Evolutionary conservation across 306 rosid species (phyloP), one percentile per base, ranked within the genome.

Genomic region (Lathyrus tuberosus): DNA sequence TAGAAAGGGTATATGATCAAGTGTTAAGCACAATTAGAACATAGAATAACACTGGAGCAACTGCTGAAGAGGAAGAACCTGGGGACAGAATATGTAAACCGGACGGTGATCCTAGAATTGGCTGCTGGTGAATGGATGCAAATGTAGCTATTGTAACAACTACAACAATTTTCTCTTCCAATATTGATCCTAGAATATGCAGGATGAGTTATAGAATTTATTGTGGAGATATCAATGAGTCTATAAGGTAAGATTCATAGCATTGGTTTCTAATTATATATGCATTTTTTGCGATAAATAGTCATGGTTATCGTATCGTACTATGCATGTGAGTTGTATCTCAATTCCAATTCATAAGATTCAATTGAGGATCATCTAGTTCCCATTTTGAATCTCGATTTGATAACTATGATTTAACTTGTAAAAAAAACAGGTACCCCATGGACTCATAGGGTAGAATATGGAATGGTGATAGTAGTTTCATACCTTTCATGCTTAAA

Each of bases 361-460:
- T 44, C 49, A 1, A 44, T 44, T 44, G 7, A 4, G 16, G 6
- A 5, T 44, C 5, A 3, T 18, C 13, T 2, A 0, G 1, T 51
- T 51, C 57, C 18, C 6, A 6, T 9, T 49, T 49, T 49, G 57
- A 49, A 49, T 49, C 6, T 51, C 13, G 6, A 8, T 51, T 51
- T 20, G 57, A 18, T 51, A 51, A 18, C 30, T 10, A 49, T 9
- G 57, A n/a, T 77, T 65, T 74, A 15, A 9, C 17, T n/a, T 72
- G 40, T 12, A n/a, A 65, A 14, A 69, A 68, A 51, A n/a, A n/a
- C 84, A 93, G 98, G 88, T 93, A 85, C 65, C 98, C 98, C 16
- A 41, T 56, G 43, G 98, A 93, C 74, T 85, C 79, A 31, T 90
- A 76, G 54, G 98, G 90, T 51, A 92, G 97, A 51, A 84, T 86